phyloP scores from a whole-genome alignment of 768 basidiomycete species.

The Botryobasidium botryosum region DNA sequence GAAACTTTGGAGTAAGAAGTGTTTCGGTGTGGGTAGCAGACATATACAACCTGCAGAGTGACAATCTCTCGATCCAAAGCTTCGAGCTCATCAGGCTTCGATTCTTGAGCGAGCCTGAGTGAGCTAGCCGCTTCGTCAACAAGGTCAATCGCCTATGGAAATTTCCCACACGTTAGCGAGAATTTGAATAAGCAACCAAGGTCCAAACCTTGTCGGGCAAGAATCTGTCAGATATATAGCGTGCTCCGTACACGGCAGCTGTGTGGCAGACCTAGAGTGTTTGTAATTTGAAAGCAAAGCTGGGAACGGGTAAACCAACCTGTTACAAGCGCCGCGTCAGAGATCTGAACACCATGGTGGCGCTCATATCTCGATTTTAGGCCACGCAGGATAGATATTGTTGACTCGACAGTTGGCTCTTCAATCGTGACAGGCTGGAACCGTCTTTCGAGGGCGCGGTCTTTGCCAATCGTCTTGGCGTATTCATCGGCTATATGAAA shows the following conservation, averaged over 20 bases:
- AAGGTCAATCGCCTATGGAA: slow-evolving; percentile 38
- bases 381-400: slow-evolving; percentile 63
- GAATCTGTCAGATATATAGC: slow-evolving; percentile 76
- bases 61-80: slow-evolving; percentile 66
- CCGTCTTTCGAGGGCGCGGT: slow-evolving; percentile 76
- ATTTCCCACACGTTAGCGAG: neutral
- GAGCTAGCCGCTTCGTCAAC: slow-evolving; percentile 87
- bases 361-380: slow-evolving; percentile 75
- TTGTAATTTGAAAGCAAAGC: neutral
- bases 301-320: slow-evolving; percentile 24
- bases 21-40: neutral
- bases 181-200: slow-evolving; percentile 22
- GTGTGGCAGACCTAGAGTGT: neutral
- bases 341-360: slow-evolving; percentile 86
- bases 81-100: slow-evolving; percentile 74
- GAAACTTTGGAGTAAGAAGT: neutral
- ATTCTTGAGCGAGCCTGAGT: slow-evolving; percentile 74
- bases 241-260: slow-evolving; percentile 72
- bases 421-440: slow-evolving; percentile 84
- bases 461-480: slow-evolving; percentile 80
- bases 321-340: slow-evolving; percentile 76
- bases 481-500: slow-evolving; percentile 56
- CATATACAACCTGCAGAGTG: slow-evolving; percentile 37
- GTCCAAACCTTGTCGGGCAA: slow-evolving; percentile 84
- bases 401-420: slow-evolving; percentile 72